These are phyloP conservation scores for Saprolegnia diclina DNA, from an alignment of 352 stramenopile species.

Conservation along the genomic window DNA sequence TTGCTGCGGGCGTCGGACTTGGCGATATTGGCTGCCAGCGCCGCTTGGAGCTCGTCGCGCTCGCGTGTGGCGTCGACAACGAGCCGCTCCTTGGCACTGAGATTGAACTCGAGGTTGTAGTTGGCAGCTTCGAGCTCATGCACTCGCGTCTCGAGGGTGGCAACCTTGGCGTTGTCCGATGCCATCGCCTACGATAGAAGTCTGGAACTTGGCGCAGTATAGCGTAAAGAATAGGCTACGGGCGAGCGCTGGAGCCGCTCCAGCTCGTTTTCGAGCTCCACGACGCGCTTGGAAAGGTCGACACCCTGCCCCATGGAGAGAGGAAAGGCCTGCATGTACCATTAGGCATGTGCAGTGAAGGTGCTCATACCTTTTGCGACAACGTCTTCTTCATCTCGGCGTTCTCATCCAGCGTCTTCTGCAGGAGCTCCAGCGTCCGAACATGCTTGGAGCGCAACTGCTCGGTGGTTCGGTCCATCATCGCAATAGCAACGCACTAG, in stretches of 20 bases:
- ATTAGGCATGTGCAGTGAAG: not conserved
- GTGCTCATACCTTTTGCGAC: not conserved
- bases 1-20: not conserved
- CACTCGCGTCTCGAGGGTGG: not conserved
- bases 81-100: not conserved
- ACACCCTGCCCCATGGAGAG: slow-evolving; percentile 42
- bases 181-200: not conserved
- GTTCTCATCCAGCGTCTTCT: slow-evolving; percentile 77
- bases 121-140: not conserved
- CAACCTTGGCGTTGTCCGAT: not conserved
- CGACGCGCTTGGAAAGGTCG: slow-evolving; percentile 37
- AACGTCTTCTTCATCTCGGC: slow-evolving; percentile 51
- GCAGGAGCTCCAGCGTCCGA: slow-evolving; percentile 65
- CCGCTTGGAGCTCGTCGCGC: not conserved
- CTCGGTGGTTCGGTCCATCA: slow-evolving; percentile 36
- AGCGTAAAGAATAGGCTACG: not conserved
- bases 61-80: not conserved
- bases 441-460: slow-evolving; percentile 74
- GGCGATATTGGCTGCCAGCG: not conserved
- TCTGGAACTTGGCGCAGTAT: not conserved
- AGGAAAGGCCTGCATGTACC: not conserved
- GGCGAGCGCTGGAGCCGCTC: slow-evolving; percentile 34
- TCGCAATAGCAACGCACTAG: not conserved
- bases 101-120: slow-evolving; percentile 1
- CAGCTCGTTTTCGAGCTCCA: slow-evolving; percentile 59